Conservation (phyloP, 2,329 filamentous ascomycete species). For the Ophiostoma novo-ulmi region DNA sequence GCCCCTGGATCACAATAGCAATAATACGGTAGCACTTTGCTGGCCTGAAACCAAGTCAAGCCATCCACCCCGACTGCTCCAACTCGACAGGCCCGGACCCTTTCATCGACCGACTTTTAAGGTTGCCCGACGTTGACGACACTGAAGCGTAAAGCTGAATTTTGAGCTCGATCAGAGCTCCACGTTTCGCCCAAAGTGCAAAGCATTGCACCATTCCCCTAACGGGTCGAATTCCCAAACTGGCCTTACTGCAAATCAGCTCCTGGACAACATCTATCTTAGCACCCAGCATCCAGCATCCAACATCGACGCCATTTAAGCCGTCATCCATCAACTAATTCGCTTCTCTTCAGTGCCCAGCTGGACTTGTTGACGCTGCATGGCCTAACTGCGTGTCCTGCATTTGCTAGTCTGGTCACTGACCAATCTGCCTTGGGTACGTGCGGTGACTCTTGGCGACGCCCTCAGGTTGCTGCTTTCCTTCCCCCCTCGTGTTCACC, state of each 20-base stretch:
- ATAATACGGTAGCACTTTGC: not conserved
- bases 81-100: not conserved
- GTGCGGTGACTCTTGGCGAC: slow-evolving; percentile 5
- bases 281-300: not conserved
- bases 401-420: slow-evolving; percentile 16
- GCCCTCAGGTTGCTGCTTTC: not conserved
- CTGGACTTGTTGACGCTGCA: slow-evolving; percentile 6
- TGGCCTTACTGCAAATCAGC: not conserved
- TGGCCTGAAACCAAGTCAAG: not conserved
- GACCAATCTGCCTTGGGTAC: slow-evolving; percentile 19
- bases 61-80: not conserved
- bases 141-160: not conserved
- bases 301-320: not conserved
- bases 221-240: not conserved
- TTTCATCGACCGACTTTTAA: not conserved
- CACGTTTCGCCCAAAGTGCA: not conserved
- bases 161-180: not conserved
- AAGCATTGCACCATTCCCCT: no score
- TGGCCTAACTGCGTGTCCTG: slow-evolving; percentile 17
- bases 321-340: not conserved
- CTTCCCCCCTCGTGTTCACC: not conserved
- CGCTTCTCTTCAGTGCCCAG: not conserved
- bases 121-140: not conserved
- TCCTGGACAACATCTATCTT: not conserved
- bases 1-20: not conserved